phyloP scores from a whole-genome alignment of 2,329 filamentous ascomycete genomes.

The Pyrenophora teres region DNA sequence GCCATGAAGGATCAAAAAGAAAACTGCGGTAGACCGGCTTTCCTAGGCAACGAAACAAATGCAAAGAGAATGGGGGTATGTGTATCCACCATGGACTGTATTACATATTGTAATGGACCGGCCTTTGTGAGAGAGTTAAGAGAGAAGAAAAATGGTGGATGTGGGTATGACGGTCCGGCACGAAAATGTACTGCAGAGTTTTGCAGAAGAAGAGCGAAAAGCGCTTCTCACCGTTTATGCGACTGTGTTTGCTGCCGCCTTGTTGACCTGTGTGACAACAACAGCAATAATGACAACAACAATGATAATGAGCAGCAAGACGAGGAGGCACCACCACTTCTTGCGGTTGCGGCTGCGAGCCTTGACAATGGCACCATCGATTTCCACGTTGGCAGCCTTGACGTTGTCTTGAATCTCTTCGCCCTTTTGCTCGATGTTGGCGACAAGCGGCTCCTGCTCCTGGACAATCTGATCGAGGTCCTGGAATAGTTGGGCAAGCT shows the following conservation, averaged over 20 bases:
- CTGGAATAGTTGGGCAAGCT: slow-evolving; percentile 85
- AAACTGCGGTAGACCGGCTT: slow-evolving; percentile 6
- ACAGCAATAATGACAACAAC: slow-evolving; percentile 49
- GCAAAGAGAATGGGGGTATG: slow-evolving; percentile 12
- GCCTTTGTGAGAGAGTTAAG: slow-evolving; percentile 17
- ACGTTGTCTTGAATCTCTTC: slow-evolving; percentile 86
- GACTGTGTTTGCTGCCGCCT: slow-evolving; percentile 20
- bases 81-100: slow-evolving; percentile 21
- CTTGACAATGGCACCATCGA: slow-evolving; percentile 79
- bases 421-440: slow-evolving; percentile 82
- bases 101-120: slow-evolving; percentile 23
- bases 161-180: not conserved
- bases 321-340: slow-evolving; percentile 95
- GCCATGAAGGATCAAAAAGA: slow-evolving; percentile 8
- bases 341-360: slow-evolving; percentile 73
- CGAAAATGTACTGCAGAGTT: not conserved
- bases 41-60: slow-evolving; percentile 10
- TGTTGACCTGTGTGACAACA: slow-evolving; percentile 39
- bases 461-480: slow-evolving; percentile 85
- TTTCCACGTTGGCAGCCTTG: slow-evolving; percentile 81
- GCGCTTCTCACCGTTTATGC: not conserved
- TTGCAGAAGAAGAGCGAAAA: not conserved
- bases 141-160: slow-evolving; percentile 12
- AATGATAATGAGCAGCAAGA: slow-evolving; percentile 55
- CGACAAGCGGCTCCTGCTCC: slow-evolving; percentile 81